Percentiles rank a stretch among this genome's conserved stretches.
Evolutionary conservation across 2,329 filamentous ascomycete genomes (phyloP).

Genomic region (Calonectria henricotiae): DNA sequence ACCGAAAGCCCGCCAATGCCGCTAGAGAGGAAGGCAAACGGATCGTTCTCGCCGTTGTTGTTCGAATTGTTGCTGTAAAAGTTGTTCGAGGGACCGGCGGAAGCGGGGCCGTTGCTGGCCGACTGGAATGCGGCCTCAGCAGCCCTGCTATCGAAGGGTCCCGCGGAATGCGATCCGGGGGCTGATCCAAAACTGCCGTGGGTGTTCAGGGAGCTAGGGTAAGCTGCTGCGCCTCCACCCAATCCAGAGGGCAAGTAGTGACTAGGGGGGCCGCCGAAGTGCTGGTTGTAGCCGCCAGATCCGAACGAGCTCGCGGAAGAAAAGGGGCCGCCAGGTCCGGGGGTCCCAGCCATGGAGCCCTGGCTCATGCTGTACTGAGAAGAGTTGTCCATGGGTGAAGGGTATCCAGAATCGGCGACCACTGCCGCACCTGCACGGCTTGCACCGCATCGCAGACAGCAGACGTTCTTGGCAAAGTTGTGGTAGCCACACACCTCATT

Average conservation of each 20-base stretch:
- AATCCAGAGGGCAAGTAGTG: slow-evolving; percentile 93
- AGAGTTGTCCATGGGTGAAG: slow-evolving; percentile 89
- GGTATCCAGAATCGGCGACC: slow-evolving; percentile 93
- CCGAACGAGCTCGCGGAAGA: slow-evolving; percentile 80
- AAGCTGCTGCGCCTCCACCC: slow-evolving; percentile 78
- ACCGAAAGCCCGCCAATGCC: slow-evolving; percentile 83
- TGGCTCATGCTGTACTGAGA: slow-evolving; percentile 90
- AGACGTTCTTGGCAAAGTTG: slow-evolving; percentile 99
- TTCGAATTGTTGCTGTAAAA: slow-evolving; percentile 73
- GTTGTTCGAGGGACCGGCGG: slow-evolving; percentile 78
- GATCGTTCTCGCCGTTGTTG: slow-evolving; percentile 80
- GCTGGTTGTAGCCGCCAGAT: slow-evolving; percentile 79
- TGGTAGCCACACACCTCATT: slow-evolving; percentile 98
- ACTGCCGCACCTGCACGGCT: slow-evolving; percentile 95
- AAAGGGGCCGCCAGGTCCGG: slow-evolving; percentile 81
- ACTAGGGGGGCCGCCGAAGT: slow-evolving; percentile 89
- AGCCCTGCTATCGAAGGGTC: slow-evolving; percentile 92
- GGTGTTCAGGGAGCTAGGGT: slow-evolving; percentile 85
- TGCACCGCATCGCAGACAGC: slow-evolving; percentile 95
- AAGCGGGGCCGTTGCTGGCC: slow-evolving; percentile 85
- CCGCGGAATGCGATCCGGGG: slow-evolving; percentile 85
- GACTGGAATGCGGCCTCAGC: slow-evolving; percentile 96
- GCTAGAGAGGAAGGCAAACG: slow-evolving; percentile 84
- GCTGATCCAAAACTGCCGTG: slow-evolving; percentile 80
- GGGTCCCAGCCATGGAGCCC: slow-evolving; percentile 87